Evolutionary conservation across 768 basidiomycete species (phyloP).

Genomic region (Mycena rebaudengoi): DNA sequence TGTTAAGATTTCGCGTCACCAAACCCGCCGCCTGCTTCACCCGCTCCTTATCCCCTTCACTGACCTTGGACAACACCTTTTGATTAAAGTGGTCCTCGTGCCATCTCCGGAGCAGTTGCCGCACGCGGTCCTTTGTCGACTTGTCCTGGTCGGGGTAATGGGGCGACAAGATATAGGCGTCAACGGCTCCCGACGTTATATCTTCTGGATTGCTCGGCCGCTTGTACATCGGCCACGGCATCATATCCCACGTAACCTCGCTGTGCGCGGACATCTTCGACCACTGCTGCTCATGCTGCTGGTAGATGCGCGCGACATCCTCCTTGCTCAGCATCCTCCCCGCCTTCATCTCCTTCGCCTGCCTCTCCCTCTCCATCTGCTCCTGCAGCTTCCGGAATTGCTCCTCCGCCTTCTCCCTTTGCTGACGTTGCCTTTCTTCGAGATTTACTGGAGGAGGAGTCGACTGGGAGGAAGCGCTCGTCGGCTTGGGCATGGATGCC

Average conservation of each 20-base stretch:
- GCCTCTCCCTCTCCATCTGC: slow-evolving; percentile 51
- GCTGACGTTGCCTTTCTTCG: slow-evolving; percentile 71
- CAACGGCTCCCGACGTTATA: slow-evolving; percentile 62
- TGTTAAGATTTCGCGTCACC: slow-evolving; percentile 77
- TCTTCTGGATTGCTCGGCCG: slow-evolving; percentile 66
- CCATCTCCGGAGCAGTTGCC: slow-evolving; percentile 79
- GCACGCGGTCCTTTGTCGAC: slow-evolving; percentile 73
- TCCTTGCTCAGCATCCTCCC: slow-evolving; percentile 63
- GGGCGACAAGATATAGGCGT: slow-evolving; percentile 68
- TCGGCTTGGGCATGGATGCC: slow-evolving; percentile 15
- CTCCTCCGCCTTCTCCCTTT: slow-evolving; percentile 67
- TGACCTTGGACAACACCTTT: slow-evolving; percentile 69
- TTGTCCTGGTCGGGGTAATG: slow-evolving; percentile 63
- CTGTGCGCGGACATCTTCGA: slow-evolving; percentile 49
- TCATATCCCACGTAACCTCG: slow-evolving; percentile 67
- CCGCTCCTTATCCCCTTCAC: slow-evolving; percentile 67
- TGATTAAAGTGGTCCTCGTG: slow-evolving; percentile 87
- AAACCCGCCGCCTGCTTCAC: slow-evolving; percentile 78
- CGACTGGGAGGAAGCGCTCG: slow-evolving; percentile 37
- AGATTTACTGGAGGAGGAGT: slow-evolving; percentile 35
- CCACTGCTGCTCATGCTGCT: slow-evolving; percentile 73
- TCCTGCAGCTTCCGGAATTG: slow-evolving; percentile 80
- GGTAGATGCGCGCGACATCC: slow-evolving; percentile 63
- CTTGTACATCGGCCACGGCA: slow-evolving; percentile 80
- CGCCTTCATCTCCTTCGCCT: slow-evolving; percentile 41